Evolutionary conservation across 2,329 filamentous ascomycete genomes (phyloP).

Genomic region (Penicillium capsulatum): DNA sequence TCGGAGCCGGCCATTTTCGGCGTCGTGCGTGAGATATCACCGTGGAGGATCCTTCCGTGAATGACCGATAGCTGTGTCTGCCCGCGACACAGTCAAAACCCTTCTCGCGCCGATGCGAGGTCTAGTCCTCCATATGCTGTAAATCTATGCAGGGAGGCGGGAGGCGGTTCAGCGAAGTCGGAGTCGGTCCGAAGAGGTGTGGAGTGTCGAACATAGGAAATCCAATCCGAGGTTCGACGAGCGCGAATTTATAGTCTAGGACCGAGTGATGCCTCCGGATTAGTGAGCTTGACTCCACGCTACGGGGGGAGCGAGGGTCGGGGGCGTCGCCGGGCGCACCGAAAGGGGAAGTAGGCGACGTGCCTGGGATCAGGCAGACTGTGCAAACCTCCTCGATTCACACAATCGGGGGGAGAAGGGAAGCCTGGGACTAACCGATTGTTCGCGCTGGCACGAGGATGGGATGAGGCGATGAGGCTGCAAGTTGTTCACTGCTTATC

Average conservation of each 20-base stretch:
- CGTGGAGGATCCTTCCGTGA: conserved; percentile 9
- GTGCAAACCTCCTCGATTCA: not conserved
- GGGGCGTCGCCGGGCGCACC: not conserved
- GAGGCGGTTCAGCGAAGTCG: conserved; percentile 13
- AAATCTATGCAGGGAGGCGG: conserved; percentile 21
- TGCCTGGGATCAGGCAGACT: not conserved
- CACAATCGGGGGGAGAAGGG: not conserved
- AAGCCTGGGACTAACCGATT: conserved; percentile 14
- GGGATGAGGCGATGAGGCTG: conserved; percentile 20
- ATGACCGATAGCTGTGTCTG: conserved; percentile 20
- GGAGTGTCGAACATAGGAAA: conserved; percentile 13
- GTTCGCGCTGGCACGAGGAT: conserved; percentile 9
- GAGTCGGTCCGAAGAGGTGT: conserved; percentile 11
- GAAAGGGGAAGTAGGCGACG: not conserved
- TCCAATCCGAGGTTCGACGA: conserved; percentile 1
- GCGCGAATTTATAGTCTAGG: not conserved
- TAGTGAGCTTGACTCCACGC: not conserved
- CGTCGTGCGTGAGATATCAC: conserved; percentile 10
- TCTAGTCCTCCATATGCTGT: conserved; percentile 26
- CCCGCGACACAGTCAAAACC: conserved; percentile 23
- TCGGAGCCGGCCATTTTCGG: conserved; percentile 33
- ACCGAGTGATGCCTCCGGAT: not conserved
- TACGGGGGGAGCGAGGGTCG: not conserved
- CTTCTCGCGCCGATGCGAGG: conserved; percentile 19
- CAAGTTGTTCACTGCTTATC: conserved; percentile 24